phyloP scores from a whole-genome alignment of 768 basidiomycete genomes.

The Suillus fuscotomentosus region DNA sequence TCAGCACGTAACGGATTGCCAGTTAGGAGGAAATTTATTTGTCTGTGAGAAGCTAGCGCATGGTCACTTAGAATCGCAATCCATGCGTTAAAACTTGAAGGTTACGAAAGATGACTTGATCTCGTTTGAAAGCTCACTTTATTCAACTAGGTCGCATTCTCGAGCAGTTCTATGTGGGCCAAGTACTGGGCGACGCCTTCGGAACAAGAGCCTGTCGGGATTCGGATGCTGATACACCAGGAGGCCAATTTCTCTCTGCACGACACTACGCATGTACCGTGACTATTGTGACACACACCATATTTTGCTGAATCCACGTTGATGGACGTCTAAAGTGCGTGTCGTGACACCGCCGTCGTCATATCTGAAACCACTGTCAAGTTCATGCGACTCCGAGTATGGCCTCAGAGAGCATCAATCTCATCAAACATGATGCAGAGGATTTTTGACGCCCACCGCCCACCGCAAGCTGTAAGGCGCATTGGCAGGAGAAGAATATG shows the following conservation, averaged over 20 bases:
- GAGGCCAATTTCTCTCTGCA: no score
- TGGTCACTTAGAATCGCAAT: slow-evolving; percentile 49
- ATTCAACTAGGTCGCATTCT: not conserved
- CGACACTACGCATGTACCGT: no score
- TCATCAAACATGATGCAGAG: not conserved
- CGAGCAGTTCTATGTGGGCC: not conserved
- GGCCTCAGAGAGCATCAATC: no score
- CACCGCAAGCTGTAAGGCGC: not conserved
- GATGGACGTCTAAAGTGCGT: not conserved
- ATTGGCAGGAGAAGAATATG: not conserved
- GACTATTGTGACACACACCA: no score
- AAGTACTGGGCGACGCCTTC: not conserved
- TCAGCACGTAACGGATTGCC: no score
- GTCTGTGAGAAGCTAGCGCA: slow-evolving; percentile 69
- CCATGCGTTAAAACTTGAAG: slow-evolving; percentile 33
- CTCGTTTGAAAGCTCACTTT: not conserved
- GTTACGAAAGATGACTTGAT: not conserved
- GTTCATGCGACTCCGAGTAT: no score
- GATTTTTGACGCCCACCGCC: not conserved
- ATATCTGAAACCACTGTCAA: not conserved
- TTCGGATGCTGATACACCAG: not conserved
- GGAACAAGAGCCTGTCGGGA: not conserved
- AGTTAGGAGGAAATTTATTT: no score
- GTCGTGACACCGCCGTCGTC: not conserved
- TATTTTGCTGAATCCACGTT: no score